A percentile compares a stretch with the other conserved stretches of the same genome.
These are phyloP conservation scores for Chlorella sp. DNA, from an alignment of 139 green algal genomes.

Conservation along the genomic window DNA sequence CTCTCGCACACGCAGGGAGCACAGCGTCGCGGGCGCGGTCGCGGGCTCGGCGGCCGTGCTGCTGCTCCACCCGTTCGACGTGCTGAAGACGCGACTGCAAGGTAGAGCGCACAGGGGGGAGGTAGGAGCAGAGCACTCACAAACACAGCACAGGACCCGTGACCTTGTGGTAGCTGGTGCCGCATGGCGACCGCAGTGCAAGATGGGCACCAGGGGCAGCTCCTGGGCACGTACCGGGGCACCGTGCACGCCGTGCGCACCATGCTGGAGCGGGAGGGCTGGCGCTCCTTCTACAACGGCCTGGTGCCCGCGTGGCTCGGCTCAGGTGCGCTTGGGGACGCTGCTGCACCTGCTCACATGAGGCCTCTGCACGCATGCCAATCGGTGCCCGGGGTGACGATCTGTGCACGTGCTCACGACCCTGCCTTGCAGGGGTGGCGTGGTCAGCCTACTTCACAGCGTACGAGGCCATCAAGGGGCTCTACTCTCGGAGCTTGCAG, in stretches of 20 bases:
- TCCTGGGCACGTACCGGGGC: constrained; percentile 43
- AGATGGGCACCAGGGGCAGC: constrained; percentile 37
- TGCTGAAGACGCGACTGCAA: constrained; percentile 86
- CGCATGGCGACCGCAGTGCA: constrained; percentile 52
- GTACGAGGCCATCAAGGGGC: constrained; percentile 71
- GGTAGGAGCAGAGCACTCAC: neutral
- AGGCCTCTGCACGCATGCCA: no score
- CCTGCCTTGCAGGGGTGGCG: constrained; percentile 43
- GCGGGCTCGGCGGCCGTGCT: constrained; percentile 65
- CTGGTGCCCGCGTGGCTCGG: constrained; percentile 68
- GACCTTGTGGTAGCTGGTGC: neutral
- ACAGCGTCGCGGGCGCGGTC: constrained; percentile 62
- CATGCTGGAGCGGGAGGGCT: constrained; percentile 62
- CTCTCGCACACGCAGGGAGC: constrained; percentile 60
- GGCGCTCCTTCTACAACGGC: constrained; percentile 67
- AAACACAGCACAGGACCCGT: neutral
- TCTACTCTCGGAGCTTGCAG: constrained; percentile 13
- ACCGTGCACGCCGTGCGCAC: constrained; percentile 55
- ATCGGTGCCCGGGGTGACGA: no score
- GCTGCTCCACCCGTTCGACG: constrained; percentile 79
- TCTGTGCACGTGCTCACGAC: no score
- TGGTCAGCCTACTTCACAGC: constrained; percentile 82
- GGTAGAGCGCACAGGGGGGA: constrained; percentile 16
- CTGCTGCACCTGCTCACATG: no score
- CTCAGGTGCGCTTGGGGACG: constrained; percentile 50